Conservation (phyloP, 2,329 filamentous ascomycete species). For the Penicillium sp. region DNA sequence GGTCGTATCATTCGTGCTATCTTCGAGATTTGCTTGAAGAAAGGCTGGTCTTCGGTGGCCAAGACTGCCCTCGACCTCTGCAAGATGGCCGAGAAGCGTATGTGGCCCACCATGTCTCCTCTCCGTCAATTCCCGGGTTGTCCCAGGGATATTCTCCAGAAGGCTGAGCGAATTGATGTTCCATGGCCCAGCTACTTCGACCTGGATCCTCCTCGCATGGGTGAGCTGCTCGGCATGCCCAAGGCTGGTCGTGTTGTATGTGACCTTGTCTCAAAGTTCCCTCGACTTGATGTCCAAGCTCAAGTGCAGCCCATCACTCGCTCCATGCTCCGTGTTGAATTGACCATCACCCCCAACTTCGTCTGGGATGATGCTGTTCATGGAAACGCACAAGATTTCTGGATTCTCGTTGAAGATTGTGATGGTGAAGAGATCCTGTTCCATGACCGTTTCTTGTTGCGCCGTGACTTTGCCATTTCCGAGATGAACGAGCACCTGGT, state of each 20-base stretch:
- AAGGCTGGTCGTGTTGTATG: constrained; percentile 87
- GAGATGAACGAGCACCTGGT: constrained; percentile 93
- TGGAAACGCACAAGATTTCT: constrained; percentile 88
- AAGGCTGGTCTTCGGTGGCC: constrained; percentile 92
- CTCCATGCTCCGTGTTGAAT: constrained; percentile 86
- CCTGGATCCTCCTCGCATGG: constrained; percentile 94
- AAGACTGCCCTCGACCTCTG: constrained; percentile 92
- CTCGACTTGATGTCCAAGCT: constrained; percentile 87
- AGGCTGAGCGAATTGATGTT: constrained; percentile 93
- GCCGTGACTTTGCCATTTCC: constrained; percentile 82
- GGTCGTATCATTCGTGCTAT: constrained; percentile 94
- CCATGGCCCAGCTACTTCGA: constrained; percentile 95
- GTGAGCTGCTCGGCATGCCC: constrained; percentile 87
- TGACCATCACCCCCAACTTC: constrained; percentile 92
- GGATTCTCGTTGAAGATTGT: constrained; percentile 96
- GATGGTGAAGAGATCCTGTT: constrained; percentile 96
- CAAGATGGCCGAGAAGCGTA: constrained; percentile 99
- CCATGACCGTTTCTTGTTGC: constrained; percentile 91
- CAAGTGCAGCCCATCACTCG: constrained; percentile 94
- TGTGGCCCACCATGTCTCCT: constrained; percentile 99
- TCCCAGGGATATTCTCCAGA: constrained; percentile 83
- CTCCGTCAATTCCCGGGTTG: constrained; percentile 87
- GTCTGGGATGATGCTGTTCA: constrained; percentile 93
- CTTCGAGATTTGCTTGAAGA: constrained; percentile 96
- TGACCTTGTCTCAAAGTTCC: constrained; percentile 87